Conservation (phyloP, 1,139 yeast genomes). For the Ogataea hybrid region DNA sequence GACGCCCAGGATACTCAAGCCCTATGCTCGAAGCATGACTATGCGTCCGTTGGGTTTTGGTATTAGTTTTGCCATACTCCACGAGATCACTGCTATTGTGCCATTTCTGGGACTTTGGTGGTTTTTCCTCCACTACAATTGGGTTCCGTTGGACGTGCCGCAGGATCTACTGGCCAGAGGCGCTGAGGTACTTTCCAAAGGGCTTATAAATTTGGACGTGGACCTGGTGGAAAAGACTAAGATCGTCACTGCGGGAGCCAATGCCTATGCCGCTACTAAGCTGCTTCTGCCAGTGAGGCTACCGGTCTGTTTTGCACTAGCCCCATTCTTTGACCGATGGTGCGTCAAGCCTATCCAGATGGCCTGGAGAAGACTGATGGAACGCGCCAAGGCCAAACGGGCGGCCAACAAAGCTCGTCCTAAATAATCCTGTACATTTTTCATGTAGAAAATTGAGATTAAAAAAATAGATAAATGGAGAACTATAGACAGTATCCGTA, state of each 20-base stretch:
- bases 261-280: conserved; percentile 81
- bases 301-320: conserved; percentile 51
- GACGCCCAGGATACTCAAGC: conserved; percentile 30
- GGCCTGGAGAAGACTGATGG: conserved; percentile 18
- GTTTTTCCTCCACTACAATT: conserved; percentile 55
- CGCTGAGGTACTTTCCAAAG: conserved; percentile 52
- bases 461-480: conserved; percentile 2
- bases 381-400: background rate
- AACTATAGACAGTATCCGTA: conserved; percentile 7
- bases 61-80: conserved; percentile 68
- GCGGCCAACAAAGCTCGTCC: conserved; percentile 4
- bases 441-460: background rate
- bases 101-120: conserved; percentile 83
- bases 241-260: conserved; percentile 78
- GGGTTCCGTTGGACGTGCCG: conserved; percentile 57
- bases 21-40: conserved; percentile 30
- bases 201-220: conserved; percentile 31
- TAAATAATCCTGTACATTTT: background rate
- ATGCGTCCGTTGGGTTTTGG: conserved; percentile 33
- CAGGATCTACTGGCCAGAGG: conserved; percentile 66
- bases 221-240: conserved; percentile 45
- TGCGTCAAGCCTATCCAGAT: conserved; percentile 52
- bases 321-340: conserved; percentile 68
- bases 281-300: conserved; percentile 57
- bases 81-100: conserved; percentile 79